Evolutionary conservation across 805 yeast species (phyloP), one percentile per base, ranked within the genome.

Genomic region (Candida rishiriensis): DNA sequence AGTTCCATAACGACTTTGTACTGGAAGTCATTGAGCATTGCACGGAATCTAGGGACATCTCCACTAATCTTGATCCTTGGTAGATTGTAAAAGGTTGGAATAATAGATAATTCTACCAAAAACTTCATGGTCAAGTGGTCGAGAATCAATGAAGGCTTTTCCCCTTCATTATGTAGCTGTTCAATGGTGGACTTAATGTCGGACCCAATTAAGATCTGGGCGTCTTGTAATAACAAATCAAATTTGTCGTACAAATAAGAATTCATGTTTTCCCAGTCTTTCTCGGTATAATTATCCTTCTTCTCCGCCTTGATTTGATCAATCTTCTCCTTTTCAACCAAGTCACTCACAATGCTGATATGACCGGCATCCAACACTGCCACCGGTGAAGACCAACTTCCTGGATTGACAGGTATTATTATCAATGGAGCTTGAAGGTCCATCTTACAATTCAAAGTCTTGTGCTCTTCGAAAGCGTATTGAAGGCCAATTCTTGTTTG

Each of bases 351-450:
- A 13, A 93, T 79, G 51, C 88, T 82, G 18, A 95, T 83, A 62
- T 91, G 97, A 58, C 99, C 99, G 8, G 97, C 97, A 71, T 93
- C 98, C 42, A 93, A 72, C 15, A 93, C 79, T 3, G 90, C 87
- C 51, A 96, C 95, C 0, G 97, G 95, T 0, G 97, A 81, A 34
- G 83, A 73, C 81, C 88, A 82, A 50, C 78, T 78, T 11, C 79
- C 73, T 0, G 95, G 85, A 56, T 88, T 87, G 29, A 88, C 69
- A 0, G 99, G 99, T 14, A 93, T 55, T 9, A 91, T 84, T 17
- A 95, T 80, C 52, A 93, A 70, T 0, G 99, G 99, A 0, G 98
- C 96, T 58, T 90, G 97, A 36, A 95, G 70, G 64, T 95, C 98
- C 49, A 93, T 75, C 55, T 86, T 81, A 21, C 89, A 77, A 57